Evolutionary conservation across 176 grass and related monocot species (phyloP).

Genomic region (Aegilops sharonensis): DNA sequence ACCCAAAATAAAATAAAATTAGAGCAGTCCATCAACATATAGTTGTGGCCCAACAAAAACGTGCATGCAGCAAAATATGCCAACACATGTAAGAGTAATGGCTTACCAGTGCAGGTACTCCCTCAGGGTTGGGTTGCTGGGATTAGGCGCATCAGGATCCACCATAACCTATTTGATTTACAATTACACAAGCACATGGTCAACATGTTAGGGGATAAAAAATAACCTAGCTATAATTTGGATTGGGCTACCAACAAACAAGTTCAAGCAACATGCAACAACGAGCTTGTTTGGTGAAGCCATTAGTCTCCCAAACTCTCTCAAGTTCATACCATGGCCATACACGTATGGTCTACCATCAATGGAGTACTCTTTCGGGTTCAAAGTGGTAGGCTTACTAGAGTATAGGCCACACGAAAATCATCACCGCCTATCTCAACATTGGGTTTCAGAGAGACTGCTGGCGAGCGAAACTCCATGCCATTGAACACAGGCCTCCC

Average conservation of each 20-base stretch:
- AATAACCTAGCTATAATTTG: conserved; percentile 25
- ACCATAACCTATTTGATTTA: conserved; percentile 74
- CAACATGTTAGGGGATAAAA: conserved; percentile 43
- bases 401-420: conserved; percentile 68
- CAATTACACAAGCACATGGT: conserved; percentile 44
- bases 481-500: conserved; percentile 69
- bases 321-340: conserved; percentile 22
- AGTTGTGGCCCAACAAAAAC: not conserved
- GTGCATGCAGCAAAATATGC: not conserved
- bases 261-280: not conserved
- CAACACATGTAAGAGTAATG: not conserved
- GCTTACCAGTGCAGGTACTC: conserved; percentile 94
- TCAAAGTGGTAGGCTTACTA: conserved; percentile 64
- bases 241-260: conserved; percentile 9
- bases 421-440: conserved; percentile 76
- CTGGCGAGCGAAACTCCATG: conserved; percentile 59
- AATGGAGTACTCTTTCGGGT: conserved; percentile 29
- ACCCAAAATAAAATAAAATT: conserved; percentile 16
- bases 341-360: conserved; percentile 28
- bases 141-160: conserved; percentile 95
- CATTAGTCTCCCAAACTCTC: conserved; percentile 18
- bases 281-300: not conserved
- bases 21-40: not conserved
- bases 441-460: conserved; percentile 47
- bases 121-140: conserved; percentile 66